Percentiles rank a stretch among this genome's conserved stretches.
phyloP scores from a whole-genome alignment of 768 basidiomycete species.

The Rhizopogon roseolus region DNA sequence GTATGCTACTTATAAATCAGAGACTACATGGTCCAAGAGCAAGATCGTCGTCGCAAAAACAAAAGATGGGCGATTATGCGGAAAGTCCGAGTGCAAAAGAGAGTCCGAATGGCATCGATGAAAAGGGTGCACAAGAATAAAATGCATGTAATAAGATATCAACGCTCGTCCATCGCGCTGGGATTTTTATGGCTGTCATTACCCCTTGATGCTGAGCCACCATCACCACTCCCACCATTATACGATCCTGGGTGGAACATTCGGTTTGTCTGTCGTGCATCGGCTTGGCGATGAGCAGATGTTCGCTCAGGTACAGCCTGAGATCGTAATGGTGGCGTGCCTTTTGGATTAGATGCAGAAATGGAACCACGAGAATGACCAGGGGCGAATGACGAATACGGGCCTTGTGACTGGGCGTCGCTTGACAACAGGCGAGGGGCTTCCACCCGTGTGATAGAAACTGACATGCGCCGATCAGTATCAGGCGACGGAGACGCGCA shows the following conservation, averaged over 20 bases:
- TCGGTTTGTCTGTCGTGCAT: constrained; percentile 15
- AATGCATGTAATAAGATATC: background rate
- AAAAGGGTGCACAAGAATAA: background rate
- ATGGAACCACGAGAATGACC: constrained; percentile 14
- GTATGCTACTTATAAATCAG: constrained; percentile 22
- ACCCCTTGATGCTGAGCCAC: constrained; percentile 10
- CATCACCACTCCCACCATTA: constrained; percentile 8
- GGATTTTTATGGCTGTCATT: constrained; percentile 20
- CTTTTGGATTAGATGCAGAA: constrained; percentile 13
- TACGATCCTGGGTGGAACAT: constrained; percentile 18
- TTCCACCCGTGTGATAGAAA: constrained; percentile 47
- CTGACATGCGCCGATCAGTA: constrained; percentile 40
- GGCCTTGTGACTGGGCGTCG: constrained; percentile 5
- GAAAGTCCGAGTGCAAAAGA: constrained; percentile 4
- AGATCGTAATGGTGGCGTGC: constrained; percentile 14
- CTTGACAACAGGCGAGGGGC: constrained; percentile 21
- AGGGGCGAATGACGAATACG: constrained; percentile 12
- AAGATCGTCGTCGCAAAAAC: constrained; percentile 2
- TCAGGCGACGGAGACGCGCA: constrained; percentile 40
- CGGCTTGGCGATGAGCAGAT: constrained; percentile 12
- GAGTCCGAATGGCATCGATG: background rate
- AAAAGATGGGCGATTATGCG: constrained; percentile 4
- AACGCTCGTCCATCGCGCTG: constrained; percentile 8
- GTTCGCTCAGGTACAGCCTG: constrained; percentile 17
- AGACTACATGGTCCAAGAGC: constrained; percentile 20